phyloP scores from a whole-genome alignment of 2,329 filamentous ascomycete genomes.

The Monosporascus ibericus region DNA sequence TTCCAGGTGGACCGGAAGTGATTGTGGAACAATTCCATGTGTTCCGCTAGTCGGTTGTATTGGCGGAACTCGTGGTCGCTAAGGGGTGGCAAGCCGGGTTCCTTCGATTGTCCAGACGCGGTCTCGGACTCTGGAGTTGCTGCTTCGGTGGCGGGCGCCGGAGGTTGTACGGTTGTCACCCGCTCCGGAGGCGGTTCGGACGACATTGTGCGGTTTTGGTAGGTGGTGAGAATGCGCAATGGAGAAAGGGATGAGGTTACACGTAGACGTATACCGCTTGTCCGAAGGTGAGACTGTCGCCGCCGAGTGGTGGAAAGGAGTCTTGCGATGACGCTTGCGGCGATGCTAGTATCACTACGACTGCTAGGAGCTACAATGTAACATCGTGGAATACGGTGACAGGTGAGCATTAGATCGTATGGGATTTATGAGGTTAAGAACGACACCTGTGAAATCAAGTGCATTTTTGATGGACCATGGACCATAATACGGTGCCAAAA shows the following conservation, averaged over 20 bases:
- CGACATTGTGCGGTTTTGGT: neutral
- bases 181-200: neutral
- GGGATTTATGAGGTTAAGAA: neutral
- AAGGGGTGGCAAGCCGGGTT: constrained; percentile 52
- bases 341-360: neutral
- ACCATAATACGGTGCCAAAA: neutral
- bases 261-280: neutral
- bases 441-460: neutral
- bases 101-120: constrained; percentile 12
- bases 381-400: neutral
- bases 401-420: neutral
- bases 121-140: neutral
- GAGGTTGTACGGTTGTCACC: neutral
- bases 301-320: neutral
- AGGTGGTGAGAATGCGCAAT: neutral
- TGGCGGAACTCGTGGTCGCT: constrained; percentile 58
- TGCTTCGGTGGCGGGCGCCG: neutral
- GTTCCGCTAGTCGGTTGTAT: constrained; percentile 68
- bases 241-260: neutral
- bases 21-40: constrained; percentile 74
- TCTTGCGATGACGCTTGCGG: neutral
- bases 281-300: neutral
- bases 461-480: neutral
- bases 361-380: neutral
- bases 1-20: constrained; percentile 73